Base-by-base conservation (phyloP, 2,329 filamentous ascomycete species). In the Microdochium nivale region DNA sequence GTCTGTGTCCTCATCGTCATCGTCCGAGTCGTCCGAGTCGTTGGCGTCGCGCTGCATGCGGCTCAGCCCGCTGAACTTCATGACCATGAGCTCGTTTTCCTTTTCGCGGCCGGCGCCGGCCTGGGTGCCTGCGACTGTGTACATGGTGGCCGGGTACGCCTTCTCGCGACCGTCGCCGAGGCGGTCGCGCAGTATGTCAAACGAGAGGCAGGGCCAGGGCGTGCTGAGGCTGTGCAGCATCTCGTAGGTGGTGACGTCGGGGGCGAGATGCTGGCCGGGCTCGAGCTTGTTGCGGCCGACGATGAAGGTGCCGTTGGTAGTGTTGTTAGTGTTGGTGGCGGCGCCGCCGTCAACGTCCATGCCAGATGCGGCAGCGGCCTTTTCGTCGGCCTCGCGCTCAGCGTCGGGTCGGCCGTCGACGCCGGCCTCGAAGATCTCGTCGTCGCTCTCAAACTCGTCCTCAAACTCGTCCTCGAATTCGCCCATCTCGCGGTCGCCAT, bases 391-490 rank as follows among this genome's bases (percentile, higher is more conserved):
- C 65, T 97, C 92, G 43, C 90, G 77, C 77, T 97, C 92, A 8
- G 87, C 89, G 68, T 97, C 92, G 27, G 92, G 92, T 57, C 90
- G 76, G 19, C 92, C 92, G 66, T 96, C 92, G 13, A 96, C 90
- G 55, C 92, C 92, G 3, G 94, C 92, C 72, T 97, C 92, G 54
- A 96, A 73, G 50, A 97, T 88, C 69, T 97, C 91, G 67, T 96
- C 91, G 56, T 83, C 79, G 63, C 76, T 95, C 76, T 96, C 91
- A 60, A 87, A 92, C 65, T 92, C 88, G 62, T 92, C 88, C 69
- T 92, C 89, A 60, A 92, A 96, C 65, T 97, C 92, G 71, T 96
- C 94, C 65, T 96, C 94, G 57, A 95, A 97, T 59, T 97, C 88
- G 65, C 83, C 82, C 75, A 86, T 84, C 25, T 82, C 82, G 64